Percentiles rank a stretch among this genome's conserved stretches.
Evolutionary conservation across 2,329 filamentous ascomycete genomes (phyloP).

Genomic region (Ceratocystis cubensis): DNA sequence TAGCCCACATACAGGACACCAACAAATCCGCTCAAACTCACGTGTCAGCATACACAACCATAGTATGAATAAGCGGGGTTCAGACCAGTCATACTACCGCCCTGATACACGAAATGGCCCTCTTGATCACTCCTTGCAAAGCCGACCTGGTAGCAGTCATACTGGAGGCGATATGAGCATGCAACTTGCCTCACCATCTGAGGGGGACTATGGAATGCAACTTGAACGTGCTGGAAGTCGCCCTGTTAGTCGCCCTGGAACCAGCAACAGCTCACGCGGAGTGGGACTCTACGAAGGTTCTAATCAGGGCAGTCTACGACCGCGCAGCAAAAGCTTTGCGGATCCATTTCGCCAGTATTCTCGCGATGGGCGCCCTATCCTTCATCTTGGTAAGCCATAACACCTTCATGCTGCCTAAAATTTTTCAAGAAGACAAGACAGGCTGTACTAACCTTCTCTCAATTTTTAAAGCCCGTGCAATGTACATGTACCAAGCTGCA

Average conservation of each 20-base stretch:
- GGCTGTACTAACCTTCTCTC: background rate
- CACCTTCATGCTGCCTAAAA: too few species aligned
- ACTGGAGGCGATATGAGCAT: conserved; percentile 49
- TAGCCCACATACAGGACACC: conserved; percentile 11
- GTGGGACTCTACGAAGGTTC: conserved; percentile 46
- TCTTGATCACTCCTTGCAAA: conserved; percentile 26
- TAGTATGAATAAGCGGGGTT: conserved; percentile 34
- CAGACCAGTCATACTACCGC: conserved; percentile 40
- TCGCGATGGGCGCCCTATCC: conserved; percentile 69
- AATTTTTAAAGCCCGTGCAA: conserved; percentile 57
- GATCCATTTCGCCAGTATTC: conserved; percentile 72
- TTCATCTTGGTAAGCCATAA: conserved; percentile 75
- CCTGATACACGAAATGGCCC: conserved; percentile 38
- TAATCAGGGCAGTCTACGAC: conserved; percentile 34
- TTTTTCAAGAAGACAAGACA: too few species aligned
- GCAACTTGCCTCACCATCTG: conserved; percentile 47
- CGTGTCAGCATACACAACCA: conserved; percentile 27
- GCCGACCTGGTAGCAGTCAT: conserved; percentile 40
- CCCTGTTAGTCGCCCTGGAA: conserved; percentile 37
- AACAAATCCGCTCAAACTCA: conserved; percentile 16
- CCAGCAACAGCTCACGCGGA: conserved; percentile 34
- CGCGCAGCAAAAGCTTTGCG: conserved; percentile 74
- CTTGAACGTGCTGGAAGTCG: conserved; percentile 33
- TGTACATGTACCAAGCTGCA: conserved; percentile 88
- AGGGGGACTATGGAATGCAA: conserved; percentile 47